phyloP scores from a whole-genome alignment of 2,329 filamentous ascomycete species.

The Shiraia bambusicola region DNA sequence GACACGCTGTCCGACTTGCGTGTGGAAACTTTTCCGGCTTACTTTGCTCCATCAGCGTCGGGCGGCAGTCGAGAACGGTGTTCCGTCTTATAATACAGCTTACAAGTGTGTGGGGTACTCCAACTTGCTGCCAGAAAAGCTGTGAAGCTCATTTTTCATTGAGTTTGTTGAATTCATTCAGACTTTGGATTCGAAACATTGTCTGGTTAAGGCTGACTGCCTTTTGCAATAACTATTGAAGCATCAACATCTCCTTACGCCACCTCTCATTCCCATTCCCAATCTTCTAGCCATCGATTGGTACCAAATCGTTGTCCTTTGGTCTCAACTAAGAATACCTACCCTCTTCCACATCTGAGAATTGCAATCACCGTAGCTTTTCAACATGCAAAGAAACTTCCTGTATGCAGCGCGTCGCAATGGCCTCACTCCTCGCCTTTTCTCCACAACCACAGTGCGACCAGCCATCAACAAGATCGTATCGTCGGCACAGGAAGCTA shows the following conservation, averaged over 20 bases:
- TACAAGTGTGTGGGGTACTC: constrained; percentile 35
- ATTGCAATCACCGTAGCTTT: neutral
- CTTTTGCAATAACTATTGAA: too few relatives aligned
- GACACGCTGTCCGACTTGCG: constrained; percentile 4
- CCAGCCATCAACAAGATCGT: constrained; percentile 44
- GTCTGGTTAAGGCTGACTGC: constrained; percentile 3
- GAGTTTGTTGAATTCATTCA: neutral
- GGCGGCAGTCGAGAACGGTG: constrained; percentile 37
- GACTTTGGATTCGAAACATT: neutral
- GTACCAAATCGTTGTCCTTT: neutral
- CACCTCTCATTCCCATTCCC: neutral
- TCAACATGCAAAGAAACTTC: constrained; percentile 39
- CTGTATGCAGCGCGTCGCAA: constrained; percentile 38
- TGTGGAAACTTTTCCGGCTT: constrained; percentile 27
- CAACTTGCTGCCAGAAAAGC: constrained; percentile 28
- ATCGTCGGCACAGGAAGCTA: constrained; percentile 41
- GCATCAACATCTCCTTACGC: constrained; percentile 1
- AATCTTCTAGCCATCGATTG: neutral
- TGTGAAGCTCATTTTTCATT: constrained; percentile 13
- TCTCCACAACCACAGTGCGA: constrained; percentile 36
- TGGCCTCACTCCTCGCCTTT: constrained; percentile 36
- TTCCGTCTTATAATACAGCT: constrained; percentile 21
- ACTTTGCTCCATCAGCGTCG: constrained; percentile 30
- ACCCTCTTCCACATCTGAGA: neutral
- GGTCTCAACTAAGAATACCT: constrained; percentile 1